Evolutionary conservation across 2,329 filamentous ascomycete genomes (phyloP).

Genomic region (Arthroderma uncinatum): DNA sequence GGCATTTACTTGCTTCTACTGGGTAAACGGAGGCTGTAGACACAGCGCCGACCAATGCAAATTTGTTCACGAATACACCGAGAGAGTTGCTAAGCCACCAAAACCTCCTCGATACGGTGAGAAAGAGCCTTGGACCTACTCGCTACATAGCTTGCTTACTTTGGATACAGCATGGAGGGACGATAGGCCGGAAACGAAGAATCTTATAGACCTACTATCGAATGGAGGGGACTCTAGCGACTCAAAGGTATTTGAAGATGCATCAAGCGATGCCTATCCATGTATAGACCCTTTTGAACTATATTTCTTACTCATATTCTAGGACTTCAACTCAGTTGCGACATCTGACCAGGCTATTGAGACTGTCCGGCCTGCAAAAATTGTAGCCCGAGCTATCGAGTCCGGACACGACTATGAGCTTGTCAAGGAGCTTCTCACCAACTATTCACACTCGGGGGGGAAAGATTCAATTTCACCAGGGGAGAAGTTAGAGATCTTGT

Average conservation of each 20-base stretch:
- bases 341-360: not conserved
- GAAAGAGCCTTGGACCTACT: not conserved
- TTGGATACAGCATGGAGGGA: not conserved
- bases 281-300: not conserved
- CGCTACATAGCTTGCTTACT: not conserved
- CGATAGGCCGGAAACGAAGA: not conserved
- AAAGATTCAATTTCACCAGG: slow-evolving; percentile 5
- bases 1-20: slow-evolving; percentile 25
- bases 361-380: not conserved
- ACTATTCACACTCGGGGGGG: not conserved
- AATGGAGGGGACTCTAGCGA: not conserved
- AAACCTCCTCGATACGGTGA: slow-evolving; percentile 10
- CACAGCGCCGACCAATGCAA: slow-evolving; percentile 19
- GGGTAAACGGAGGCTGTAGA: slow-evolving; percentile 21
- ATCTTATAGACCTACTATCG: not conserved
- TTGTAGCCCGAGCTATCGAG: slow-evolving; percentile 9
- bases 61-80: slow-evolving; percentile 24
- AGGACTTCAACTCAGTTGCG: not conserved
- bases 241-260: not conserved
- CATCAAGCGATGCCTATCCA: not conserved
- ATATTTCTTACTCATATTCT: not conserved
- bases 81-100: slow-evolving; percentile 15
- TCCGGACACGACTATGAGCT: not conserved
- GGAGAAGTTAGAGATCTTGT: slow-evolving; percentile 9
- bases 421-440: slow-evolving; percentile 9